phyloP scores from a whole-genome alignment of 441 rosid genomes.

The Cnidoscolus chayamansa region DNA sequence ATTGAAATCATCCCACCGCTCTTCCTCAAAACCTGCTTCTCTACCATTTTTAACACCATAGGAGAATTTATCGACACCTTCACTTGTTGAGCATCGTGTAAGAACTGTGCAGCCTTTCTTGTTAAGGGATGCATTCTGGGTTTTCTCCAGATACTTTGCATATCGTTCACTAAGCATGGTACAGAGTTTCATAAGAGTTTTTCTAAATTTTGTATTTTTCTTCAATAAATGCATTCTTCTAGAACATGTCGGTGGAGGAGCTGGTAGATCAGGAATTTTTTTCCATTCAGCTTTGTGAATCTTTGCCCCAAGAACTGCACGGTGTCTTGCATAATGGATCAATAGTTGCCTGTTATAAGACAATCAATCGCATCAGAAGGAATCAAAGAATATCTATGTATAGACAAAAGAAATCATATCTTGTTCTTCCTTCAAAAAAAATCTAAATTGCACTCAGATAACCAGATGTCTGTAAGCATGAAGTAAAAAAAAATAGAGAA shows the following conservation, averaged over 20 bases:
- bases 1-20: conserved; percentile 84
- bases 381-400: not conserved
- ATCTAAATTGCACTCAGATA: conserved; percentile 2
- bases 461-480: not conserved
- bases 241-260: conserved; percentile 57
- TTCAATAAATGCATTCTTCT: conserved; percentile 66
- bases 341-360: conserved; percentile 65
- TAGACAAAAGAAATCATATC: not conserved
- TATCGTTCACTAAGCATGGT: conserved; percentile 74
- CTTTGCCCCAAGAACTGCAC: conserved; percentile 80
- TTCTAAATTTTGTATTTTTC: conserved; percentile 54
- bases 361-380: conserved; percentile 26
- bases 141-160: conserved; percentile 57
- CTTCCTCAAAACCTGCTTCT: conserved; percentile 41
- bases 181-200: conserved; percentile 76
- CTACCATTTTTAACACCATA: conserved; percentile 35
- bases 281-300: conserved; percentile 77
- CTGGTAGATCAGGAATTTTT: conserved; percentile 67
- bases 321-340: conserved; percentile 66
- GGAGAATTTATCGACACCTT: conserved; percentile 26
- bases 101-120: conserved; percentile 38
- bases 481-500: conserved; percentile 6
- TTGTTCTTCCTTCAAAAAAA: conserved; percentile 9
- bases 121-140: conserved; percentile 36
- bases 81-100: conserved; percentile 32